These are phyloP conservation scores for Populus hybrid DNA, from an alignment of 441 rosid species.

Conservation along the genomic window DNA sequence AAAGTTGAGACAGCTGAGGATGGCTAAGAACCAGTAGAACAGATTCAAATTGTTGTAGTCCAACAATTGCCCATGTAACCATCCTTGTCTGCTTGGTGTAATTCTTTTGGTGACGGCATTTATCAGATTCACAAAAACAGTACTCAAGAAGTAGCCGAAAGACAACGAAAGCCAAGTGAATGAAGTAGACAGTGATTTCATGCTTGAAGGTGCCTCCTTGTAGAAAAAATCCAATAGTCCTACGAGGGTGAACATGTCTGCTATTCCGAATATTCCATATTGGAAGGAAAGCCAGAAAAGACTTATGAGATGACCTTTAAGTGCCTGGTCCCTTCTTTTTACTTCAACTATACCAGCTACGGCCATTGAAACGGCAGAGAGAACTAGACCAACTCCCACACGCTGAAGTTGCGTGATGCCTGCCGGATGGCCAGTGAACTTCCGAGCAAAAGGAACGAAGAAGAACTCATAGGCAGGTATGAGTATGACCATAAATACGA, in stretches of 20 bases:
- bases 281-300: conserved; percentile 50
- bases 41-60: conserved; percentile 35
- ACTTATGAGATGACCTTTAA: conserved; percentile 23
- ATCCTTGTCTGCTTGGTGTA: conserved; percentile 40
- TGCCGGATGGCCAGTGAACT: conserved; percentile 40
- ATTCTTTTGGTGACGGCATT: conserved; percentile 30
- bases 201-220: conserved; percentile 46
- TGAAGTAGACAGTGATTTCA: conserved; percentile 47
- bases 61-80: conserved; percentile 41
- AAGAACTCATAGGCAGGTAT: conserved; percentile 37
- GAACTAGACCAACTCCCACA: conserved; percentile 33
- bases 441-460: conserved; percentile 43
- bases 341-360: conserved; percentile 45
- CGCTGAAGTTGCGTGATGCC: conserved; percentile 52
- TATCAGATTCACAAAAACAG: conserved; percentile 33
- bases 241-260: conserved; percentile 49
- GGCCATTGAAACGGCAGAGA: conserved; percentile 32
- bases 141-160: conserved; percentile 46
- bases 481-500: conserved; percentile 41
- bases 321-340: conserved; percentile 35
- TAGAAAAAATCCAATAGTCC: conserved; percentile 51
- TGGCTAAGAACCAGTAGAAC: conserved; percentile 49
- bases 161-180: conserved; percentile 42
- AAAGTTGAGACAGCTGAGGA: conserved; percentile 47
- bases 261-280: conserved; percentile 42